These are phyloP conservation scores for Xylaria nigripes DNA, from an alignment of 495 filamentous ascomycete genomes.

Conservation along the genomic window DNA sequence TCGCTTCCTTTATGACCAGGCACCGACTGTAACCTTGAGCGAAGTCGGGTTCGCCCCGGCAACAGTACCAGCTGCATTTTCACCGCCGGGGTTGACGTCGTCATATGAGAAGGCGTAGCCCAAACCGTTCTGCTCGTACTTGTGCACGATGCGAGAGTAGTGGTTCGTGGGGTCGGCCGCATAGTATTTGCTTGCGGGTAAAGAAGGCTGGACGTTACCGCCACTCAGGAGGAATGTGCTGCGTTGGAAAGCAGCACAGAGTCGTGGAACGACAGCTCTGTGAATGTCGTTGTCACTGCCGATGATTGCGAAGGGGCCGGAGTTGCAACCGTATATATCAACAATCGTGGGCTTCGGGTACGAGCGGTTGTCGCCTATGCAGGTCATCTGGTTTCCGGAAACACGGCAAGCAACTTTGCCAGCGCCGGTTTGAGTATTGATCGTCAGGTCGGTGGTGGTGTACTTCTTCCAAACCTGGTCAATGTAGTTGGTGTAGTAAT, in stretches of 20 bases:
- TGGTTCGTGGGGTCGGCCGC: slow-evolving; percentile 31
- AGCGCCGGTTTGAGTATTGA: slow-evolving; percentile 31
- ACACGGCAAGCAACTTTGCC: slow-evolving; percentile 36
- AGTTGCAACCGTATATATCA: slow-evolving; percentile 44
- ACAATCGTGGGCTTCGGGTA: slow-evolving; percentile 31
- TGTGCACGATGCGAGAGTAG: slow-evolving; percentile 38
- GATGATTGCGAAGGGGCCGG: slow-evolving; percentile 35
- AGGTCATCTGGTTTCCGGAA: slow-evolving; percentile 25
- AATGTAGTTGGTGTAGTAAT: slow-evolving; percentile 36
- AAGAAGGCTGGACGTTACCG: slow-evolving; percentile 33
- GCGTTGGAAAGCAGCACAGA: slow-evolving; percentile 41
- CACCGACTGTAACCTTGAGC: slow-evolving; percentile 27
- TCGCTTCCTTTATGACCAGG: neutral
- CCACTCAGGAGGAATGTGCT: slow-evolving; percentile 31
- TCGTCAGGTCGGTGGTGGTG: slow-evolving; percentile 25
- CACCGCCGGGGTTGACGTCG: slow-evolving; percentile 36
- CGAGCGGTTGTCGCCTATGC: slow-evolving; percentile 31
- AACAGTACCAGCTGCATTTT: slow-evolving; percentile 32
- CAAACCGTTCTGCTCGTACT: slow-evolving; percentile 32
- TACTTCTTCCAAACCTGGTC: slow-evolving; percentile 36
- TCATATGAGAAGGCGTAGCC: slow-evolving; percentile 46
- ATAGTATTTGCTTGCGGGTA: slow-evolving; percentile 25
- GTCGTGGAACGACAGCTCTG: slow-evolving; percentile 32
- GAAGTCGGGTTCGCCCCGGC: slow-evolving; percentile 17
- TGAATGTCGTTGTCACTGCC: slow-evolving; percentile 31